Evolutionary conservation across 1,139 yeast genomes (phyloP), one percentile per base, ranked within the genome.

Genomic region (Diutina scorzettiae): DNA sequence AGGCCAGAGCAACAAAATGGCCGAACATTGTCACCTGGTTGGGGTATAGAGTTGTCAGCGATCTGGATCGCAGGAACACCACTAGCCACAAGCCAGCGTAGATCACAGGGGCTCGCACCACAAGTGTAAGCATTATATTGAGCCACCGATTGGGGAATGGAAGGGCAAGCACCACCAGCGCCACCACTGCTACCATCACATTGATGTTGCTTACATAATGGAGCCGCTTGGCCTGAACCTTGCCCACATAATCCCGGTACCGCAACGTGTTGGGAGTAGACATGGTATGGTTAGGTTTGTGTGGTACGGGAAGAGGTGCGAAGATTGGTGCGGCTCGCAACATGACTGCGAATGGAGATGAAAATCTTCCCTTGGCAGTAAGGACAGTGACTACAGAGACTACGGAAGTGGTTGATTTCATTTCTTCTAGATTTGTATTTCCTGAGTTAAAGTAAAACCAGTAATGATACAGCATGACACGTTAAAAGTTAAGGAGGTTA

Each of bases 21-120:
- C 66, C 64, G 1, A 71, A 61, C 41, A 71, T 57, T 12, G 78
- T 76, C 43, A 75, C 70, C 48, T 71, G 69, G 3, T 66, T 64
- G 2, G 76, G 54, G 44, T 64, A 69, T 24, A 73, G 73, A 5
- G 78, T 79, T 31, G 72, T 74, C 31, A 78, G 52, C 41, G 70
- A 67, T 31, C 63, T 58, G 43, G 70, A 69, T 47, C 85, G 66
- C 7, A 74, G 58, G 41, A 69, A 61, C 41, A 73, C 68, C 39
- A 80, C 57, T 11, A 73, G 45, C 36, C 64, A 55, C 34, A 67
- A 57, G 0, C 67, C 64, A 6, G 52, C 27, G 53, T 65, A 66
- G 7, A 65, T 36, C 16, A 59, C 42, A 1, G 73, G 73, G 9
- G 54, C 61, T 37, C 65, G 53, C n/a, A 56, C 41, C 8, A 53